Percentiles rank a stretch among this genome's conserved stretches.
These are phyloP conservation scores for Mitragyna speciosa DNA, from an alignment of 257 asterid species.

Conservation along the genomic window DNA sequence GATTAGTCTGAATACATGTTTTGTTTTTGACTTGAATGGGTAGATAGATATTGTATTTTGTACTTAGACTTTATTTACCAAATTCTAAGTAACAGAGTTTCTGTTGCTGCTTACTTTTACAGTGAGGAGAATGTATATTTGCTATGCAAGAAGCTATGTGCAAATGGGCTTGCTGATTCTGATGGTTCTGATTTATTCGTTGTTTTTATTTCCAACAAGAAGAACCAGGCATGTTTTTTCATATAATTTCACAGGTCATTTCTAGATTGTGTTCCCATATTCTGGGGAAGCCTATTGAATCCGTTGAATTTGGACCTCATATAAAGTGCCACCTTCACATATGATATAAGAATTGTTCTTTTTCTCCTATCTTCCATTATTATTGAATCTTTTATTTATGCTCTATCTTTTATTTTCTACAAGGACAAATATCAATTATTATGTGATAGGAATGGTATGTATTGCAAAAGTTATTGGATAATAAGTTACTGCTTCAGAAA, in stretches of 20 bases:
- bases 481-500: background rate
- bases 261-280: background rate
- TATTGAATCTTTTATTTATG: background rate
- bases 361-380: background rate
- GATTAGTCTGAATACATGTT: background rate
- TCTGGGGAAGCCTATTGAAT: background rate
- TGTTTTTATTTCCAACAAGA: conserved; percentile 74
- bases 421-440: background rate
- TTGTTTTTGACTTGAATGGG: background rate
- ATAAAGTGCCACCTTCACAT: background rate
- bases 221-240: conserved; percentile 62
- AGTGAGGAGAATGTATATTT: conserved; percentile 88
- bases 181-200: conserved; percentile 74
- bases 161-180: conserved; percentile 56
- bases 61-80: background rate
- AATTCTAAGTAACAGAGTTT: background rate
- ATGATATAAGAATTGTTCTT: background rate
- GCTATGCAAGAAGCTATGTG: conserved; percentile 69
- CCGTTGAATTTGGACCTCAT: background rate
- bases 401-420: background rate
- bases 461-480: background rate
- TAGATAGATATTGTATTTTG: background rate
- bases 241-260: background rate
- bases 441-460: background rate
- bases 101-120: conserved; percentile 9